Percentiles rank a stretch among this genome's conserved stretches.
These are phyloP conservation scores for Salvia sclarea DNA, from an alignment of 305 asterid genomes.

Conservation along the genomic window DNA sequence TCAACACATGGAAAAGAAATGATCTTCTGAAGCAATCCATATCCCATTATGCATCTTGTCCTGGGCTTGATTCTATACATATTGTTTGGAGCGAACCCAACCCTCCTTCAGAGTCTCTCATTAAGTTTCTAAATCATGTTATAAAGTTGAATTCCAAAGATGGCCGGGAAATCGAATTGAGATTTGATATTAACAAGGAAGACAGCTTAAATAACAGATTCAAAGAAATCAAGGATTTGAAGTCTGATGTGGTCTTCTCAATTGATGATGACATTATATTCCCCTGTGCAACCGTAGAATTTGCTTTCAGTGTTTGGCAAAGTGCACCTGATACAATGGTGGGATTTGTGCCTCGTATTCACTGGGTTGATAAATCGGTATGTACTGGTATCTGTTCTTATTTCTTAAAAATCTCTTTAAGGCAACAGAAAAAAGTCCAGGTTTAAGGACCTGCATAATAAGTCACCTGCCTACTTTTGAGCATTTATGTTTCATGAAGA, in stretches of 20 bases:
- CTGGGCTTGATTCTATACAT: conserved; percentile 67
- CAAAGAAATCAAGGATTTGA: conserved; percentile 76
- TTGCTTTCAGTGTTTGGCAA: conserved; percentile 75
- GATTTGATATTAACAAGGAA: conserved; percentile 67
- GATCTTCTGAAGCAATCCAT: conserved; percentile 77
- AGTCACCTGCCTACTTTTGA: background rate
- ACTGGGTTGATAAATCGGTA: conserved; percentile 67
- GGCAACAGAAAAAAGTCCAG: background rate
- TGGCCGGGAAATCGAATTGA: conserved; percentile 58
- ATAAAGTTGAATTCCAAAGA: conserved; percentile 44
- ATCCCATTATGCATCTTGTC: conserved; percentile 74
- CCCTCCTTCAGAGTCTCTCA: conserved; percentile 68
- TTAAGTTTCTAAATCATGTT: conserved; percentile 50
- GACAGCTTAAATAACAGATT: conserved; percentile 91
- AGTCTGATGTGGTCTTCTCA: conserved; percentile 75
- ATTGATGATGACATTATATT: conserved; percentile 80
- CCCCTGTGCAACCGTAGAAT: conserved; percentile 67
- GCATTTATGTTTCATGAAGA: conserved; percentile 3
- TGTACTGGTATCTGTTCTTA: conserved; percentile 24
- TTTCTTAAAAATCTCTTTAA: background rate
- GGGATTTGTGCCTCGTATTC: conserved; percentile 87
- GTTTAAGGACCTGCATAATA: background rate
- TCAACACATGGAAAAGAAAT: conserved; percentile 91
- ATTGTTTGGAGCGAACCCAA: conserved; percentile 91
- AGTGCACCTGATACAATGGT: conserved; percentile 84